Percentiles rank a stretch among this genome's conserved stretches.
These are phyloP conservation scores for Phytophthora quininea DNA, from an alignment of 352 stramenopile species.

Conservation along the genomic window DNA sequence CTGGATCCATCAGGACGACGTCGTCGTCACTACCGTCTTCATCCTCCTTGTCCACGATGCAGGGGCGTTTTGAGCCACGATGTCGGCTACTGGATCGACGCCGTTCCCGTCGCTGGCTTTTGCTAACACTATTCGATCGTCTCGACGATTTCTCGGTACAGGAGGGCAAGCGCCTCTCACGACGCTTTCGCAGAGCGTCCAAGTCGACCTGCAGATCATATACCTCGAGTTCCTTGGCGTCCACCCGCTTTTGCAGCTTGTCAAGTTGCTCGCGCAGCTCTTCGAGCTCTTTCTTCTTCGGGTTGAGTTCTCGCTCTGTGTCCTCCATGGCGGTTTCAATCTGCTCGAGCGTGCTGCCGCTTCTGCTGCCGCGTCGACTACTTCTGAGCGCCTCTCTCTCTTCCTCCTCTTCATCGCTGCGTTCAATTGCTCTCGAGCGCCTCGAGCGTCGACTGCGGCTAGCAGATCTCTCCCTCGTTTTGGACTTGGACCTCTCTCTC, in stretches of 20 bases:
- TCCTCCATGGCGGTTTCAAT: constrained; percentile 58
- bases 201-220: constrained; percentile 70
- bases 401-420: constrained; percentile 26
- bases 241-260: constrained; percentile 44
- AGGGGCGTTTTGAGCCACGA: constrained; percentile 57
- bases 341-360: constrained; percentile 34
- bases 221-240: constrained; percentile 68
- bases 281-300: constrained; percentile 54
- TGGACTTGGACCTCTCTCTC: constrained; percentile 3
- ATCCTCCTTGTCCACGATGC: constrained; percentile 74
- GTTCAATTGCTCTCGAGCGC: constrained; percentile 6
- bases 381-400: constrained; percentile 2
- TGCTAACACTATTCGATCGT: constrained; percentile 29
- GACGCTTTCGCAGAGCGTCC: constrained; percentile 63
- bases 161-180: constrained; percentile 35
- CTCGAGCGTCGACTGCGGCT: constrained; percentile 22
- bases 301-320: constrained; percentile 45
- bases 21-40: constrained; percentile 53
- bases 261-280: constrained; percentile 42
- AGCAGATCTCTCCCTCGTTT: constrained; percentile 18
- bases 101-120: constrained; percentile 27
- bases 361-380: constrained; percentile 30
- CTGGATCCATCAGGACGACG: constrained; percentile 58
- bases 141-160: constrained; percentile 11
- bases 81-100: constrained; percentile 37